Percentiles rank a stretch among this genome's conserved stretches.
Evolutionary conservation across 352 stramenopile species (phyloP).

Genomic region (Phytophthora multivora): DNA sequence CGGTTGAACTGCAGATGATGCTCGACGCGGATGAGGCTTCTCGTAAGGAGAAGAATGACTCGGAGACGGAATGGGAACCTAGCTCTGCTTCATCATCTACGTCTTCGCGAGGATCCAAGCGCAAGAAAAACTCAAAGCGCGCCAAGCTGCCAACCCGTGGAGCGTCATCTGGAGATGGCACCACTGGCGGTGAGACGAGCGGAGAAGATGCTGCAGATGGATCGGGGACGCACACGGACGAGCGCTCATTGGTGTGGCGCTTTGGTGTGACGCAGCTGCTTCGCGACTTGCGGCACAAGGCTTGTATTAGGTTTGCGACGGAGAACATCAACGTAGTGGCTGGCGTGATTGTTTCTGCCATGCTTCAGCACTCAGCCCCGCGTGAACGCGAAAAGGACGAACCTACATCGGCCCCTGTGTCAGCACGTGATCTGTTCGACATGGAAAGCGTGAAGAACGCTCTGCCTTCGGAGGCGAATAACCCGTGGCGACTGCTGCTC

Average conservation of each 20-base stretch:
- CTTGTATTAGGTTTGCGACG: constrained; percentile 79
- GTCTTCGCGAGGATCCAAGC: constrained; percentile 50
- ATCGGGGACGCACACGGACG: constrained; percentile 42
- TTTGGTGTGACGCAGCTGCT: constrained; percentile 79
- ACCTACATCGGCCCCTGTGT: constrained; percentile 75
- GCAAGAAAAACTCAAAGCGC: constrained; percentile 73
- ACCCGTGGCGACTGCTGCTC: constrained; percentile 83
- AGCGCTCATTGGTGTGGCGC: constrained; percentile 83
- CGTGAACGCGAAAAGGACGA: constrained; percentile 86
- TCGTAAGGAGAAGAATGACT: constrained; percentile 50
- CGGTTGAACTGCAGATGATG: constrained; percentile 88
- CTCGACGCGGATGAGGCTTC: constrained; percentile 71
- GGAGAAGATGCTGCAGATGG: constrained; percentile 35
- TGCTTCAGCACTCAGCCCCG: constrained; percentile 81
- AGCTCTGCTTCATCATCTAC: constrained; percentile 32
- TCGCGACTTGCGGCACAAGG: constrained; percentile 78
- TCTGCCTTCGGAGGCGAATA: constrained; percentile 74
- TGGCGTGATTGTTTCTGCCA: constrained; percentile 76
- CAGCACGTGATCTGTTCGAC: constrained; percentile 75
- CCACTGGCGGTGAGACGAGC: constrained; percentile 32
- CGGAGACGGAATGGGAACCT: constrained; percentile 68
- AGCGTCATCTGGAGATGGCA: constrained; percentile 22
- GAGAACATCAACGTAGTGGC: constrained; percentile 89
- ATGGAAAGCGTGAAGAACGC: constrained; percentile 74
- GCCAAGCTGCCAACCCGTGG: constrained; percentile 80